Conservation (phyloP, 1,284 basidiomycete genomes). For the Austropuccinia psidii region DNA sequence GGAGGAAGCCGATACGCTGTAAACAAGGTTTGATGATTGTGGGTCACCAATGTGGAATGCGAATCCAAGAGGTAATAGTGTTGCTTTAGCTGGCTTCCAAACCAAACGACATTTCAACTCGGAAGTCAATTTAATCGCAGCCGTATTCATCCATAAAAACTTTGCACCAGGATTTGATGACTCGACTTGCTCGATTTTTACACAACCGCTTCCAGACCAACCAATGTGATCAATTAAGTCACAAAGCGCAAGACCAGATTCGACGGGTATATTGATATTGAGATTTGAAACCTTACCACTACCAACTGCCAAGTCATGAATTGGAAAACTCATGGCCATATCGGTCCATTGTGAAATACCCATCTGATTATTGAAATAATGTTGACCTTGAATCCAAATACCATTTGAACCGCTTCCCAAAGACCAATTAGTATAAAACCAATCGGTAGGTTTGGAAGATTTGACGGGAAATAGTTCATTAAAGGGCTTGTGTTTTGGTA, state of each 20-base stretch:
- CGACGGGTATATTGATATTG: not conserved
- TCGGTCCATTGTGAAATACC: conserved; percentile 19
- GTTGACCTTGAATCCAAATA: conserved; percentile 17
- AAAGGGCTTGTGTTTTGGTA: conserved; percentile 25
- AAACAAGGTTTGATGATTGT: not conserved
- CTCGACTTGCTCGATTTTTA: conserved; percentile 2
- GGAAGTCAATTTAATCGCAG: not conserved
- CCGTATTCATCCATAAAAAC: conserved; percentile 32
- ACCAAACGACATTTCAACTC: conserved; percentile 23
- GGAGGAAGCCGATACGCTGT: not conserved
- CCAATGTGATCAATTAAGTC: conserved; percentile 15
- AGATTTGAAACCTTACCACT: not conserved
- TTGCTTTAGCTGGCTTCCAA: not conserved
- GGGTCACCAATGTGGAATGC: conserved; percentile 1
- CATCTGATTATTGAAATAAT: not conserved
- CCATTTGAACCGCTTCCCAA: conserved; percentile 22
- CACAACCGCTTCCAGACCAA: conserved; percentile 26
- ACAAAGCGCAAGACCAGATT: conserved; percentile 7
- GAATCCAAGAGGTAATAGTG: not conserved
- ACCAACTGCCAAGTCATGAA: conserved; percentile 18
- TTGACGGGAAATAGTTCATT: conserved; percentile 13
- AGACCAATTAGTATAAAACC: conserved; percentile 34
- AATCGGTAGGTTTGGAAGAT: not conserved
- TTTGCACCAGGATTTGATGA: not conserved
- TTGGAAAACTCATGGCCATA: conserved; percentile 30